Conservation (phyloP, 2,329 filamentous ascomycete genomes). For the Myrmaecium sp. region DNA sequence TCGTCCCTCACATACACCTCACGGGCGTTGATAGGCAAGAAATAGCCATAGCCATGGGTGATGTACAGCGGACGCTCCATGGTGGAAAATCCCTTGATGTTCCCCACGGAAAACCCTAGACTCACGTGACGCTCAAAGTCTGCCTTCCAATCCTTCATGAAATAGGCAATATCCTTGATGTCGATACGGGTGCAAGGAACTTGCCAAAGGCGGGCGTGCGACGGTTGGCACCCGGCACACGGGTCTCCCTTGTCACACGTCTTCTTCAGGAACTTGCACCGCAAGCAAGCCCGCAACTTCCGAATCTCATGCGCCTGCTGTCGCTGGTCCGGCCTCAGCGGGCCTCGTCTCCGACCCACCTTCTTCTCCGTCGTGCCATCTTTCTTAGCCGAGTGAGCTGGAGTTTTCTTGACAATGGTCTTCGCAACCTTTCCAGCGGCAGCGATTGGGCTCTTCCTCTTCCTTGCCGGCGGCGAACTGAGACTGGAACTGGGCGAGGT, state of each 20-base stretch:
- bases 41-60: slow-evolving; percentile 89
- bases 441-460: slow-evolving; percentile 53
- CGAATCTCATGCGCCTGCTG: slow-evolving; percentile 95
- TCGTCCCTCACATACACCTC: slow-evolving; percentile 88
- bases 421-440: slow-evolving; percentile 52
- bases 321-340: slow-evolving; percentile 79
- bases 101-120: slow-evolving; percentile 76
- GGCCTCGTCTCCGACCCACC: slow-evolving; percentile 76
- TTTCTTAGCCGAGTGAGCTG: slow-evolving; percentile 54
- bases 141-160: slow-evolving; percentile 98
- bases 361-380: slow-evolving; percentile 70
- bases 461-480: slow-evolving; percentile 46
- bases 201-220: slow-evolving; percentile 89
- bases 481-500: slow-evolving; percentile 37
- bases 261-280: slow-evolving; percentile 98
- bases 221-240: slow-evolving; percentile 86
- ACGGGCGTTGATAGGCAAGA: slow-evolving; percentile 79
- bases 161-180: slow-evolving; percentile 96
- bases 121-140: slow-evolving; percentile 86
- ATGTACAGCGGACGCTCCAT: slow-evolving; percentile 62
- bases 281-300: slow-evolving; percentile 80
- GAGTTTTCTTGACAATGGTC: slow-evolving; percentile 60
- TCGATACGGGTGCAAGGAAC: slow-evolving; percentile 95
- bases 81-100: slow-evolving; percentile 70
- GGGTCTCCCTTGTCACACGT: slow-evolving; percentile 96